Evolutionary conservation across 768 basidiomycete species (phyloP), one percentile per base, ranked within the genome.

Genomic region (Leccinum obscurum): DNA sequence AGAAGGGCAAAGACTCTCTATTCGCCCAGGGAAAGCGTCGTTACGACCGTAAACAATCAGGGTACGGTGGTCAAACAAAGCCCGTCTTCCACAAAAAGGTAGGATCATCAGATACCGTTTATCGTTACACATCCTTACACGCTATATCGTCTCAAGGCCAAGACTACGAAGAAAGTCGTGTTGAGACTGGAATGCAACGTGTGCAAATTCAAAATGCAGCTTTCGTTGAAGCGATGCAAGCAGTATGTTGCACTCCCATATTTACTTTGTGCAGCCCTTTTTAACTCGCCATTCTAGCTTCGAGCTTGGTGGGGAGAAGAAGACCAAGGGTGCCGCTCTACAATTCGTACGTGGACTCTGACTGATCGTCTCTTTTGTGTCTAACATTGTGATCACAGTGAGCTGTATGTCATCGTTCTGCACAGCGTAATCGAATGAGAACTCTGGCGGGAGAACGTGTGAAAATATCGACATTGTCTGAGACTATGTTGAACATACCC

Each of bases 21-120:
- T 92, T 92, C 76, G 97, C 93, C 55, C 96, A 99, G 82, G 97
- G 97, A 82, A 98, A 99, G 88, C 92, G 97, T 72, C 94, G 97
- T 82, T 98, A 99, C 81, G 97, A 98, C 83, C 90, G 96, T 73
- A 96, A 97, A 86, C 95, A 92, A 78, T 90, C 89, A 66, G 92
- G 96, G 80, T 98, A 98, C 81, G 96, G 96, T 90, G 96, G 96
- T 81, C 96, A 99, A 85, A 99, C 96, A 61, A 99, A 99, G 83
- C 96, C 96, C 62, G 95, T 99, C 80, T 99, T 99, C 90, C 97
- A 99, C 92, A 99, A 99, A 85, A 98, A 97, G 89, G 94, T 72
- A 51, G 9, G 1, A 9, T 5, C 20, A 30, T 32, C 22, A 17
- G 9, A 13, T 1, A 1, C 10, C 0, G 1, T 50, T 20, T 9